These are phyloP conservation scores for Globisporangium irregulare DNA, from an alignment of 352 stramenopile genomes.

Conservation along the genomic window DNA sequence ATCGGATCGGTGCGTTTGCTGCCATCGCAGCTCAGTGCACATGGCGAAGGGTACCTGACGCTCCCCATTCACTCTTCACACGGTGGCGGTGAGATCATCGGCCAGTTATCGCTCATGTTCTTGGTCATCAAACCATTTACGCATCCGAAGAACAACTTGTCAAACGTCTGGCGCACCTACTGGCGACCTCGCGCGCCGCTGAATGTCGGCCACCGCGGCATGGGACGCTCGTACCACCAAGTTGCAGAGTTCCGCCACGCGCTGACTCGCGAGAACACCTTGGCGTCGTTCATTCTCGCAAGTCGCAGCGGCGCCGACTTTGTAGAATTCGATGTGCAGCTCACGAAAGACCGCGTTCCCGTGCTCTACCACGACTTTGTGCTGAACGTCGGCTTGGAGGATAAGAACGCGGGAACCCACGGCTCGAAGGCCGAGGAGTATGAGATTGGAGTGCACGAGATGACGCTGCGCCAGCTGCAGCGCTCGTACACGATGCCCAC, in stretches of 20 bases:
- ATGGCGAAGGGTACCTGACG: slow-evolving; percentile 53
- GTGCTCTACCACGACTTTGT: slow-evolving; percentile 83
- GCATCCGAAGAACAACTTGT: slow-evolving; percentile 56
- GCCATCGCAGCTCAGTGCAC: slow-evolving; percentile 42
- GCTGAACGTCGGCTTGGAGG: slow-evolving; percentile 60
- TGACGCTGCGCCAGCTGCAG: slow-evolving; percentile 60
- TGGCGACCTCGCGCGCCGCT: slow-evolving; percentile 58
- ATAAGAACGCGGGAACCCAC: slow-evolving; percentile 40
- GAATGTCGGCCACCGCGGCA: slow-evolving; percentile 67
- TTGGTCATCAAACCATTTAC: slow-evolving; percentile 52
- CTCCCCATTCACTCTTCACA: slow-evolving; percentile 42
- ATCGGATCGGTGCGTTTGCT: slow-evolving; percentile 43
- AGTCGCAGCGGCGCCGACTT: slow-evolving; percentile 68
- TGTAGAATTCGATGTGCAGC: slow-evolving; percentile 83
- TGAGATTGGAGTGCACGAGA: slow-evolving; percentile 68
- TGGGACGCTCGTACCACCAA: slow-evolving; percentile 76
- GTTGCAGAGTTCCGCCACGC: slow-evolving; percentile 54
- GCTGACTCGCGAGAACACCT: slow-evolving; percentile 70
- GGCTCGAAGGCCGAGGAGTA: slow-evolving; percentile 51
- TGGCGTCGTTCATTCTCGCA: slow-evolving; percentile 72
- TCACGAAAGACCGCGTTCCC: slow-evolving; percentile 73
- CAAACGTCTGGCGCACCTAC: slow-evolving; percentile 58
- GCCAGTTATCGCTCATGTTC: slow-evolving; percentile 51
- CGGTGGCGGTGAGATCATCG: slow-evolving; percentile 25
- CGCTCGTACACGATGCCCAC: slow-evolving; percentile 44